These are phyloP conservation scores for Phytopythium mirpurense DNA, from an alignment of 352 stramenopile genomes.

Conservation along the genomic window DNA sequence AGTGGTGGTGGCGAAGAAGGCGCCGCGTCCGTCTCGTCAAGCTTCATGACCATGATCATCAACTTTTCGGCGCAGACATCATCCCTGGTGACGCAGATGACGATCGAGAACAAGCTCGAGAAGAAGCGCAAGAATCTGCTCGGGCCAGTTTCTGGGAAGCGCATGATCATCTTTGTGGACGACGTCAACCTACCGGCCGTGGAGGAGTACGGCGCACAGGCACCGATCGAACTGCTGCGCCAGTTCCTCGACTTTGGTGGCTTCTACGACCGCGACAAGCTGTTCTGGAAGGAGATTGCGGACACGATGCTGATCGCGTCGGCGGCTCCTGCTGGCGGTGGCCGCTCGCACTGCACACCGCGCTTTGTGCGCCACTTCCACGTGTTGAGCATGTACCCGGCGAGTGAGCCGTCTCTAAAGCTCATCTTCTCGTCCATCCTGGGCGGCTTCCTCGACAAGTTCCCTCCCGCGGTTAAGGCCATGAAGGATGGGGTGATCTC, in stretches of 20 bases:
- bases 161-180: slow-evolving; percentile 93
- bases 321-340: slow-evolving; percentile 89
- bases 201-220: slow-evolving; percentile 93
- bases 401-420: slow-evolving; percentile 81
- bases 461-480: slow-evolving; percentile 76
- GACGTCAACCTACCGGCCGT: slow-evolving; percentile 94
- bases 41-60: slow-evolving; percentile 75
- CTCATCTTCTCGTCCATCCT: slow-evolving; percentile 94
- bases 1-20: slow-evolving; percentile 18
- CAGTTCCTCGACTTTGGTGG: slow-evolving; percentile 95
- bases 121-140: slow-evolving; percentile 95
- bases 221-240: slow-evolving; percentile 91
- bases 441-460: slow-evolving; percentile 89
- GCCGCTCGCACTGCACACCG: slow-evolving; percentile 81
- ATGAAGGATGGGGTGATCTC: slow-evolving; percentile 82
- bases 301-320: slow-evolving; percentile 90
- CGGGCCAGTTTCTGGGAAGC: slow-evolving; percentile 81
- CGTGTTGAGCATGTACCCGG: slow-evolving; percentile 92
- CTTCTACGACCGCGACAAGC: slow-evolving; percentile 95
- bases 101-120: slow-evolving; percentile 92
- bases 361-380: slow-evolving; percentile 95
- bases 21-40: slow-evolving; percentile 21
- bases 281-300: slow-evolving; percentile 96
- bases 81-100: slow-evolving; percentile 83
- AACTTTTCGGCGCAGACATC: slow-evolving; percentile 92